These are phyloP conservation scores for Nemania sp. DNA, from an alignment of 2,329 filamentous ascomycete genomes.

Conservation along the genomic window DNA sequence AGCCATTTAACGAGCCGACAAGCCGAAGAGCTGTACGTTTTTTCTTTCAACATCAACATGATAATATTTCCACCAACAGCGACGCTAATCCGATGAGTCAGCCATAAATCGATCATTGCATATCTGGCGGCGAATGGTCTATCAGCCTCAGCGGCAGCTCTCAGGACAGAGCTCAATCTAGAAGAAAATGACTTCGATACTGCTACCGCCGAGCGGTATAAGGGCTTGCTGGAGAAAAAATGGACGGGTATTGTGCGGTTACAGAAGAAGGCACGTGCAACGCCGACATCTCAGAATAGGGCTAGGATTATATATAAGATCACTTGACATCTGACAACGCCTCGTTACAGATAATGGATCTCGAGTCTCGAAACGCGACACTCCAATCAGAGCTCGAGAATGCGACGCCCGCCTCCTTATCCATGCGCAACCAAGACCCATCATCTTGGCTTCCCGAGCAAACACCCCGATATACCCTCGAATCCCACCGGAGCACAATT, in stretches of 20 bases:
- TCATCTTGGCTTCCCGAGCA: constrained; percentile 79
- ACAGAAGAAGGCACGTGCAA: constrained; percentile 83
- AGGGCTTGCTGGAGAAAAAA: constrained; percentile 93
- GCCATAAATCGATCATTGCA: constrained; percentile 88
- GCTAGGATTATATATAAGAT: no score
- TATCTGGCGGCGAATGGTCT: constrained; percentile 79
- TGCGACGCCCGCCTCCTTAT: constrained; percentile 74
- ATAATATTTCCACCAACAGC: not conserved
- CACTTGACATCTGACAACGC: not conserved
- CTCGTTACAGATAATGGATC: constrained; percentile 77
- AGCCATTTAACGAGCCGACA: constrained; percentile 38
- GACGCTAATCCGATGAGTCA: constrained; percentile 11
- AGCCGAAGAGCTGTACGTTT: constrained; percentile 39
- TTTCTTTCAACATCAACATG: not conserved
- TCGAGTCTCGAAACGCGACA: constrained; percentile 72
- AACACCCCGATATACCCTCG: constrained; percentile 77
- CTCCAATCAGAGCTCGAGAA: constrained; percentile 84
- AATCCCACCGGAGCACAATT: constrained; percentile 79
- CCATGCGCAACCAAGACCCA: constrained; percentile 81
- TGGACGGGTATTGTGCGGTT: constrained; percentile 94
- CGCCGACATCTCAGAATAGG: no score
- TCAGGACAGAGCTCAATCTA: constrained; percentile 76
- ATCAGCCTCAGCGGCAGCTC: constrained; percentile 66
- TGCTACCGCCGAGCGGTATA: constrained; percentile 88
- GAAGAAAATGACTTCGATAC: constrained; percentile 68